Evolutionary conservation across 2,329 filamentous ascomycete genomes (phyloP).

Genomic region (Phoma sp.): DNA sequence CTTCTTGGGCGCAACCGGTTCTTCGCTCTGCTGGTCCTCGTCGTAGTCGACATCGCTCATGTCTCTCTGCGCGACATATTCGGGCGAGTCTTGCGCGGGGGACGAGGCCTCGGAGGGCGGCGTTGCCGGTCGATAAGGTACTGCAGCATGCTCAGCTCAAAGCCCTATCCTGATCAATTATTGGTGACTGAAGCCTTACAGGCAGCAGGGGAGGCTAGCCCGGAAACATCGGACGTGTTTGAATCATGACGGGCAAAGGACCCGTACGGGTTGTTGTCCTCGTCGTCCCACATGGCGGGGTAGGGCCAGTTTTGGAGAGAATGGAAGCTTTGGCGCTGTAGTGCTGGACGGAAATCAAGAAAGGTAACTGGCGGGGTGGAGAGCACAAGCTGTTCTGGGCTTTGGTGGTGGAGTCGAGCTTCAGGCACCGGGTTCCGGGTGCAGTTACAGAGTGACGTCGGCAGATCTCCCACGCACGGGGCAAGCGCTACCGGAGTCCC

Average conservation of each 20-base stretch:
- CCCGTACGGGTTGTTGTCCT: conserved; percentile 97
- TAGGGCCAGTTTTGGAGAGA: neutral
- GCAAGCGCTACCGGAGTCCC: conserved; percentile 1
- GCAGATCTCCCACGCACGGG: conserved; percentile 6
- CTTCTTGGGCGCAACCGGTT: conserved; percentile 66
- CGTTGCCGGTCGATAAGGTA: conserved; percentile 61
- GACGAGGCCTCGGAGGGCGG: conserved; percentile 75
- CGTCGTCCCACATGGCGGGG: conserved; percentile 90
- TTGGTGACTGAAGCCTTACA: conserved; percentile 36
- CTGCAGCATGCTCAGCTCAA: conserved; percentile 22
- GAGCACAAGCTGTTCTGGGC: conserved; percentile 9
- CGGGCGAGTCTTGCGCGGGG: conserved; percentile 69
- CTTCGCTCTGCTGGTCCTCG: conserved; percentile 51
- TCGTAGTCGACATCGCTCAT: conserved; percentile 66
- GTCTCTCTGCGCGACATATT: conserved; percentile 61
- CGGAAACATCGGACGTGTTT: conserved; percentile 67
- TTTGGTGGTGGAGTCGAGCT: conserved; percentile 15
- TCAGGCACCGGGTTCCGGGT: conserved; percentile 4
- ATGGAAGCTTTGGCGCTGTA: neutral
- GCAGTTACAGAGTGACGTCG: conserved; percentile 8
- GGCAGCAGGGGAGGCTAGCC: conserved; percentile 47
- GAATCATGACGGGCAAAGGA: conserved; percentile 90
- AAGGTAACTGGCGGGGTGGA: neutral
- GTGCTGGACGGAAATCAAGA: neutral
- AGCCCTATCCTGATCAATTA: neutral